These are phyloP conservation scores for Ganoderma sp. DNA, from an alignment of 1,284 basidiomycete genomes.

Conservation along the genomic window DNA sequence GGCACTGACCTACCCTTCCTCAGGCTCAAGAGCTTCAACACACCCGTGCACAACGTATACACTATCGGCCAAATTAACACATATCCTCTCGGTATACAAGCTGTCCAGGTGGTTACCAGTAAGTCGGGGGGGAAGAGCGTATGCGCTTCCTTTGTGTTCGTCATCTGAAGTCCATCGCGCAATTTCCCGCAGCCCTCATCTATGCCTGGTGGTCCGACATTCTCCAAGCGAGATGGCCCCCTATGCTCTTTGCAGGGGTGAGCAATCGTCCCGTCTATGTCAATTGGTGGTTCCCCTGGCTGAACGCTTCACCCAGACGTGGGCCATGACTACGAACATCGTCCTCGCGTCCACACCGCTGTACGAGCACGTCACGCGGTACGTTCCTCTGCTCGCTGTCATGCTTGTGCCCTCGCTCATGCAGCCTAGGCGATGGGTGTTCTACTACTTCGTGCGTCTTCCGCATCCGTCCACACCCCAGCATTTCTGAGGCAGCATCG, in stretches of 20 bases:
- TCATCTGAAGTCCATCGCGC: neutral
- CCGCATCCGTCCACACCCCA: neutral
- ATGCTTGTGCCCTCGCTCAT: neutral
- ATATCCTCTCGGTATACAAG: slow-evolving; percentile 51
- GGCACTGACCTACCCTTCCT: neutral
- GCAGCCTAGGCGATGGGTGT: slow-evolving; percentile 46
- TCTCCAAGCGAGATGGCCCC: slow-evolving; percentile 65
- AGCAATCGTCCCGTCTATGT: slow-evolving; percentile 17
- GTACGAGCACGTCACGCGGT: slow-evolving; percentile 45
- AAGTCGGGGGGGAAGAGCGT: slow-evolving; percentile 15
- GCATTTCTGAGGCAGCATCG: neutral
- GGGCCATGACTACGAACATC: slow-evolving; percentile 43
- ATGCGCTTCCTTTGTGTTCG: neutral
- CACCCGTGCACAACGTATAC: slow-evolving; percentile 47
- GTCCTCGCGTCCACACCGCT: slow-evolving; percentile 46
- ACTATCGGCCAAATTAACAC: slow-evolving; percentile 51
- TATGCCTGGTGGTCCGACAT: slow-evolving; percentile 63
- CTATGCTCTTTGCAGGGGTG: slow-evolving; percentile 52
- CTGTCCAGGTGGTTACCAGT: slow-evolving; percentile 47
- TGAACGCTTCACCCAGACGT: slow-evolving; percentile 33
- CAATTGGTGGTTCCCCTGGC: neutral
- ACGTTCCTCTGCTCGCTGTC: neutral
- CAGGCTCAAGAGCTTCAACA: slow-evolving; percentile 54
- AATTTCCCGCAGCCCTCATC: slow-evolving; percentile 41
- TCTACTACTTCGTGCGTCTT: slow-evolving; percentile 46